Base-by-base conservation (phyloP, 192 early-diverging fungal genomes). In the Coemansia sp. region DNA sequence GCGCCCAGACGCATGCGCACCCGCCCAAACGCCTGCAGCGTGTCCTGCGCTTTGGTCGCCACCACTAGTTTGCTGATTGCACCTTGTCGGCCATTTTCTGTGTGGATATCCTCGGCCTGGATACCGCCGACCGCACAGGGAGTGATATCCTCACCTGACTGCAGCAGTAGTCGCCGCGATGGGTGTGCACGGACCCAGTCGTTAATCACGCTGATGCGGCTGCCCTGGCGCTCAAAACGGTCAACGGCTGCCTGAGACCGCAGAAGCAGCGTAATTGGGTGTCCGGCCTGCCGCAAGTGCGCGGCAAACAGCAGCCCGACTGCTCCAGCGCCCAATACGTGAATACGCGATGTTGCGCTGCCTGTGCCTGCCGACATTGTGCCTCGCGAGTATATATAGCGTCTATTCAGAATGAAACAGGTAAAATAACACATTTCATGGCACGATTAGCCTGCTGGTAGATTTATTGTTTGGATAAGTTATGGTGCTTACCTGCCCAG, bases 261-360 rank as follows among this genome's bases (percentile, higher is more conserved):
- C 14, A 90, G 74, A 10, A 89, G 59, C 5, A 90, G 69, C 9
- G 83, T 87, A 36, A 88, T 77, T 31, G 83, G 78, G 12, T 79
- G 72, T 2, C 78, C 72, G 15, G 74, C 62, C n/a, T 73, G 63
- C 42, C 83, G 75, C 46, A 91, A 72, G 42, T 85, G 66, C 12
- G 79, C 72, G 8, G 87, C 88, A 54, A 89, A 69, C 46, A 89
- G 74, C 36, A 86, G 78, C 4, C 90, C 90, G 17, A 89, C 81
- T n/a, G 87, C 89, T 4, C 89, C 88, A 26, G 84, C 83, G 20
- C 90, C 90, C 6, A 92, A 71, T 40, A 92, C 66, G 65, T 92
- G 86, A n/a, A 87, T 66, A 12, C 65, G 72, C n/a, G 65, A 65
- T n/a, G 28, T n/a, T 17, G n/a, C n/a, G 46, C 46, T 17, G 46